Conservation (phyloP, 2,329 filamentous ascomycete species). For the Ophiostoma triangulosporum region DNA sequence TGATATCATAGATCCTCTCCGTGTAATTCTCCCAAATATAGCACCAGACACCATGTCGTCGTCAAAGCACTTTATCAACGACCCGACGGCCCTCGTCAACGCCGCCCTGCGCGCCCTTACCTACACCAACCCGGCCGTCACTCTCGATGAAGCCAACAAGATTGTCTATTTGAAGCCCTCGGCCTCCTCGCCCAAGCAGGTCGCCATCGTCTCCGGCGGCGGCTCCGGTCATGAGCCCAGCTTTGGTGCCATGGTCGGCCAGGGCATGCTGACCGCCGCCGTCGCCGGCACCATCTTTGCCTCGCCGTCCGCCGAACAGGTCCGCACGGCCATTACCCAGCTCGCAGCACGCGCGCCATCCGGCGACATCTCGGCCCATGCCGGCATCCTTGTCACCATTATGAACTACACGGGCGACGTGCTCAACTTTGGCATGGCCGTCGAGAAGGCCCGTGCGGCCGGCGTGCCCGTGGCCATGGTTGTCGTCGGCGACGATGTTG, state of each 20-base stretch:
- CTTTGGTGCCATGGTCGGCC: conserved; percentile 74
- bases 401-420: conserved; percentile 93
- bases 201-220: conserved; percentile 75
- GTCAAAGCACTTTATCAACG: conserved; percentile 78
- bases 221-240: conserved; percentile 84
- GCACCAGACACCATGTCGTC: conserved; percentile 22
- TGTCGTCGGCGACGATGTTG: conserved; percentile 82
- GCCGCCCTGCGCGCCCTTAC: conserved; percentile 65
- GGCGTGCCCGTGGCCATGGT: conserved; percentile 76
- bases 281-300: conserved; percentile 80
- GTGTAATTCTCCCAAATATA: background rate
- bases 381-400: conserved; percentile 72
- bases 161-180: conserved; percentile 56
- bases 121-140: conserved; percentile 70
- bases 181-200: conserved; percentile 39
- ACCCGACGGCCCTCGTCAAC: conserved; percentile 65
- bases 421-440: conserved; percentile 84
- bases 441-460: conserved; percentile 76
- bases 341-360: conserved; percentile 39
- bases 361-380: conserved; percentile 33
- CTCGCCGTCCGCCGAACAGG: conserved; percentile 63
- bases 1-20: background rate
- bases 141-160: conserved; percentile 68
- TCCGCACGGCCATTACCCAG: conserved; percentile 60
- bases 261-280: conserved; percentile 64